Evolutionary conservation across 306 rosid species (phyloP), one percentile per base, ranked within the genome.

Genomic region (Neltuma alba): DNA sequence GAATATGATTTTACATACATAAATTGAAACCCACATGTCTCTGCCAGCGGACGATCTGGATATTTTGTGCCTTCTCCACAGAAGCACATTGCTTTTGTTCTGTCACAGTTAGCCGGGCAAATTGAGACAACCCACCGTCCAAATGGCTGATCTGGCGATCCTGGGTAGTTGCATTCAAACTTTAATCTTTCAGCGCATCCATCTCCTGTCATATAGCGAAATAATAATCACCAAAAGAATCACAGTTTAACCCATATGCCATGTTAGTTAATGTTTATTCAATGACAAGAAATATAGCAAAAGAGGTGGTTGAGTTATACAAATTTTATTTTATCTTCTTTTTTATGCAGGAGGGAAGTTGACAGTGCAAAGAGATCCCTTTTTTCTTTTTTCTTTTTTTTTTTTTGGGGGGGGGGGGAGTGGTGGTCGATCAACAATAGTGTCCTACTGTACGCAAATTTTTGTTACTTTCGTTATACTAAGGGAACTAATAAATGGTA

Each of bases 31-130:
- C 99, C 99, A 83, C 99, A 95, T 72, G 90, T 72, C 91, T 95
- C 99, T 42, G 98, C 97, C 63, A 91, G 82, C 45, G 99, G 98
- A 68, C 99, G 97, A 84, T 89, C 79, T 72, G 99, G 99, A 79
- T 95, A 95, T 83, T 90, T 92, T 31, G 99, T 90, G 80, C 98
- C 94, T 86, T 93, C 98, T 41, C 99, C 99, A 67, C 99, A 95
- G 88, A 95, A 95, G 89, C 99, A 95, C 98, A 95, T 91, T 62
- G 99, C 99, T 81, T 83, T 89, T 72, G 91, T 91, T 80, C 87
- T 91, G 92, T 95, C 99, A 82, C 99, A 95, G 71, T 89, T 78
- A 58, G 94, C 89, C 3, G 99, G 85, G 83, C 99, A 95, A 80
- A 93, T 91, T 34, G 99, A 95, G 83, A 92, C 99, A 75, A 90